Conservation (phyloP, 2,329 filamentous ascomycete genomes). For the Xylaria sp. region DNA sequence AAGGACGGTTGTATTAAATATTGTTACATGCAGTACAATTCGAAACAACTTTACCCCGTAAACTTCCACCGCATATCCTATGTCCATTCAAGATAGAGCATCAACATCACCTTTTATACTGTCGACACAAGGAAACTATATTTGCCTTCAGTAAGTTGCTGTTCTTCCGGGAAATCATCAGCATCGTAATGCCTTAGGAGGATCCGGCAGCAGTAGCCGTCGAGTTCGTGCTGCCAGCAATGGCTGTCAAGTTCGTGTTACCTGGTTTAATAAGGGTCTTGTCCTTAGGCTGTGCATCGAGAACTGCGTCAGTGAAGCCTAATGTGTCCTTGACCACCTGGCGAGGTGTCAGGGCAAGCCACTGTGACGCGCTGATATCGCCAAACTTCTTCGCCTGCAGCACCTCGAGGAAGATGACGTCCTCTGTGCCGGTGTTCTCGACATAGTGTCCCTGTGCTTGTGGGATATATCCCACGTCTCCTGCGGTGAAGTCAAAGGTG, state of each 20-base stretch:
- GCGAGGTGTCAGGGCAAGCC: slow-evolving; percentile 66
- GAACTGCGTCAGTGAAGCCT: slow-evolving; percentile 52
- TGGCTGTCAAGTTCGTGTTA: slow-evolving; percentile 52
- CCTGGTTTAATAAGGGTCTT: slow-evolving; percentile 58
- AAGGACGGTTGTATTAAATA: background rate
- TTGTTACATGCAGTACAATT: background rate
- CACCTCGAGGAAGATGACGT: slow-evolving; percentile 69
- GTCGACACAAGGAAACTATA: background rate
- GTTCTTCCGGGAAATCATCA: no score
- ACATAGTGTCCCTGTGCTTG: slow-evolving; percentile 67
- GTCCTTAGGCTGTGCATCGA: slow-evolving; percentile 54
- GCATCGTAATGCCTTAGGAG: slow-evolving; percentile 1
- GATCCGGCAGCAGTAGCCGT: slow-evolving; percentile 44
- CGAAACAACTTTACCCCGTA: background rate
- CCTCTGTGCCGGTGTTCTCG: slow-evolving; percentile 68
- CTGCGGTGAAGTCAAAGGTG: slow-evolving; percentile 69
- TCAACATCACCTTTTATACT: background rate
- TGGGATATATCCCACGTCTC: slow-evolving; percentile 70
- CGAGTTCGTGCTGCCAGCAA: slow-evolving; percentile 52
- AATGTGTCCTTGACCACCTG: slow-evolving; percentile 70
- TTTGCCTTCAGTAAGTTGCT: background rate
- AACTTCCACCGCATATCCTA: background rate
- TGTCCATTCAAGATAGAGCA: no score
- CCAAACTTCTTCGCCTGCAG: slow-evolving; percentile 63
- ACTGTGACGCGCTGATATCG: slow-evolving; percentile 67